Base-by-base conservation (phyloP, 192 early-diverging fungal species). In the Coemansia sp. region DNA sequence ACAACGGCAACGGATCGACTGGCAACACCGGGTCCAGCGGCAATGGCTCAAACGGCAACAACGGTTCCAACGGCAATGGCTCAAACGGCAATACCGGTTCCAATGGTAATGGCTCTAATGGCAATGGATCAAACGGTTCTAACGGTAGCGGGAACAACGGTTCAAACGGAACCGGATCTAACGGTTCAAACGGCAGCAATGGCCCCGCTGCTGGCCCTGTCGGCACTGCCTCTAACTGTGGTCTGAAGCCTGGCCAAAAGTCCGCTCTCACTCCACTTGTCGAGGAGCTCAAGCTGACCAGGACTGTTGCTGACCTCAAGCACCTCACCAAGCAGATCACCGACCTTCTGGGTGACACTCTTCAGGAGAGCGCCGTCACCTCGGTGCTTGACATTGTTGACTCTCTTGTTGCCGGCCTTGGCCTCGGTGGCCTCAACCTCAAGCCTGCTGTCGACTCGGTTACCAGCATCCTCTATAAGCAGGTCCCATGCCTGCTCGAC, bases 281-380 rank as follows among this genome's bases (percentile, higher is more conserved):
- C 10, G 40, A 46, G 21, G 70, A 79, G 63, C 76, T 79, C 50
- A 72, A 79, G 70, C 70, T 79, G 1, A 65, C 70, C 44, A 53
- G 56, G 8, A 79, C 76, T 21, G 76, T 79, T 9, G 76, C 72
- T 8, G 76, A 79, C 8, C 66, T 72, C 55, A 79, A 79, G 76
- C 76, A 72, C 43, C 52, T 79, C 14, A 64, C 62, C 52, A 63
- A 79, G 57, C 76, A 79, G 60, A 79, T 79, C 53, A 79, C 76
- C 17, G 66, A 79, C 17, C 76, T 79, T 4, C 66, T 79, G 27
- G 76, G 38, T 21, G 59, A 79, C 19, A 79, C 76, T 3, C 66
- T 79, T 6, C 76, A 79, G 65, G 64, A 79, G 63, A 40, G 57
- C 44, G 76, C 76, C 9, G 34, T 42, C 26, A 24, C 56, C 1